Evolutionary conservation across 371 early-diverging fungal genomes (phyloP).

Genomic region (Chytridium lagenaria): DNA sequence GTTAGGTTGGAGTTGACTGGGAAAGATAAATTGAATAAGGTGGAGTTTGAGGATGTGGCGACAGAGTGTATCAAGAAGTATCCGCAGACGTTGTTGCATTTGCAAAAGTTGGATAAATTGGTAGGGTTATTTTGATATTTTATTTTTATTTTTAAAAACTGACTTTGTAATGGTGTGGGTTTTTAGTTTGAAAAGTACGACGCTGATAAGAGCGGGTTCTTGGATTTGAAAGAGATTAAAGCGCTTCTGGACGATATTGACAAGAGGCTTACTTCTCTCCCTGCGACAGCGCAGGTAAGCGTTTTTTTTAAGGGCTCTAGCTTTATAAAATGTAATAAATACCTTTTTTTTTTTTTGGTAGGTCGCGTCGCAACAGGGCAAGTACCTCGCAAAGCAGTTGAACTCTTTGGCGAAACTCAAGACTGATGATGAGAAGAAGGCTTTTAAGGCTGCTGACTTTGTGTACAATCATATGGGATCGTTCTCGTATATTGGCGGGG

Average conservation of each 20-base stretch:
- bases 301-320: conserved; percentile 37
- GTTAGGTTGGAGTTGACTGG: conserved; percentile 43
- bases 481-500: conserved; percentile 51
- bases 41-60: conserved; percentile 57
- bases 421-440: conserved; percentile 27
- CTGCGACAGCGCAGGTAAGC: conserved; percentile 46
- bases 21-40: conserved; percentile 56
- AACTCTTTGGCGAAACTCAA: conserved; percentile 44
- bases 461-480: conserved; percentile 46
- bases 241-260: conserved; percentile 65
- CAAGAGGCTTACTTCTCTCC: conserved; percentile 65
- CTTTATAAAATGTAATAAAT: conserved; percentile 20
- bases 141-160: background rate
- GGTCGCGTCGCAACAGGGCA: conserved; percentile 50
- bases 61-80: conserved; percentile 52
- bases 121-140: background rate
- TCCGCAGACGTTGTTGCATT: conserved; percentile 64
- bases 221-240: conserved; percentile 69
- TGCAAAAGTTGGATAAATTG: conserved; percentile 50
- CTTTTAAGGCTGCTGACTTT: conserved; percentile 33
- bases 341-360: too few species aligned
- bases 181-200: conserved; percentile 65
- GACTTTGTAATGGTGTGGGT: background rate
- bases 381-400: conserved; percentile 51
- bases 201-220: conserved; percentile 59